Conservation (phyloP, 2,329 filamentous ascomycete species). For the Aspergillus calidoustus region DNA sequence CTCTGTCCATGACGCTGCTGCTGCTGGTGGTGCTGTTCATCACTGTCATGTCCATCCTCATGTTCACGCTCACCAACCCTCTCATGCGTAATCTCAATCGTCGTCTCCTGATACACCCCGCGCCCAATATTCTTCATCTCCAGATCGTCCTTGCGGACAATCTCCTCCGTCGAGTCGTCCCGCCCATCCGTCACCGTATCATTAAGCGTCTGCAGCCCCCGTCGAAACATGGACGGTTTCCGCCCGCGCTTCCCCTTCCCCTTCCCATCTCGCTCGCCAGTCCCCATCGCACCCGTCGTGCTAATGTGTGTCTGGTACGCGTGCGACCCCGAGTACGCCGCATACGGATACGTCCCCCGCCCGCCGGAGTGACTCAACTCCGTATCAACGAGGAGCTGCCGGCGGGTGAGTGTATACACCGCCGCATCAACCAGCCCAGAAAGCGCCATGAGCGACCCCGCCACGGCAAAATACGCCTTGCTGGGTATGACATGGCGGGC, state of each 20-base stretch:
- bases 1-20: no score
- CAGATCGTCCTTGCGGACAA: slow-evolving; percentile 40
- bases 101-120: slow-evolving; percentile 48
- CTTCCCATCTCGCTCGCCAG: slow-evolving; percentile 6
- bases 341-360: slow-evolving; percentile 18
- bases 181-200: slow-evolving; percentile 30
- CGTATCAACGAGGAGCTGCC: slow-evolving; percentile 57
- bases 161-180: slow-evolving; percentile 51
- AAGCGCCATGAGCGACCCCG: slow-evolving; percentile 59
- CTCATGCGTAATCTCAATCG: slow-evolving; percentile 47
- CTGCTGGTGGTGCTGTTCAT: background rate
- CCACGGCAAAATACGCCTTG: slow-evolving; percentile 53
- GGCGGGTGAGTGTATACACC: slow-evolving; percentile 61
- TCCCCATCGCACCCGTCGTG: slow-evolving; percentile 18
- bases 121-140: slow-evolving; percentile 38
- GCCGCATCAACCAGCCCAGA: slow-evolving; percentile 64
- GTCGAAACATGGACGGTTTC: slow-evolving; percentile 23
- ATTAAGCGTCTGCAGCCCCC: slow-evolving; percentile 26
- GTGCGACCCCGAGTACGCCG: slow-evolving; percentile 34
- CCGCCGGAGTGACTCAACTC: slow-evolving; percentile 39
- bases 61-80: slow-evolving; percentile 22
- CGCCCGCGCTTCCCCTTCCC: slow-evolving; percentile 22
- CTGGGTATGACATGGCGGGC: slow-evolving; percentile 39
- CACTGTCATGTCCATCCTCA: background rate
- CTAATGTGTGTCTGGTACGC: slow-evolving; percentile 33